These are phyloP conservation scores for Eutrema heterophyllum DNA, from an alignment of 345 rosid genomes.

Conservation along the genomic window DNA sequence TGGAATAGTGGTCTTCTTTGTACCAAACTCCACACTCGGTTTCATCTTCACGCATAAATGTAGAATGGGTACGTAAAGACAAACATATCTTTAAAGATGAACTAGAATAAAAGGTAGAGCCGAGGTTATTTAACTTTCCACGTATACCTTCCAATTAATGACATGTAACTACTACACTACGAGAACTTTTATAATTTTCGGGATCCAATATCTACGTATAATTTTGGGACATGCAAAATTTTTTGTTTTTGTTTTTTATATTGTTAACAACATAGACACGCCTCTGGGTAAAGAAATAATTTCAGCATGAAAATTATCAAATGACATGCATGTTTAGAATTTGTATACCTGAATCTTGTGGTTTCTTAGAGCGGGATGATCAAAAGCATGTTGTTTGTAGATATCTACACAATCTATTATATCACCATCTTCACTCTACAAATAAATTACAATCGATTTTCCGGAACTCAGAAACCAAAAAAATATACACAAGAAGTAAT, in stretches of 20 bases:
- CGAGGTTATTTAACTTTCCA: not conserved
- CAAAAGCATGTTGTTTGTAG: constrained; percentile 50
- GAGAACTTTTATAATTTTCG: too few species aligned
- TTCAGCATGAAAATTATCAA: not conserved
- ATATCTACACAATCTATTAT: constrained; percentile 47
- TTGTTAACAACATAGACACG: too few species aligned
- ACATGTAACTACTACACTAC: too few species aligned
- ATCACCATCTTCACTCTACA: constrained; percentile 55
- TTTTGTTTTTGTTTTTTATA: too few species aligned
- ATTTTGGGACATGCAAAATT: too few species aligned
- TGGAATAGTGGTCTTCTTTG: not conserved
- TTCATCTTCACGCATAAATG: constrained; percentile 36
- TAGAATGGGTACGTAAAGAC: not conserved
- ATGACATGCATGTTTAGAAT: not conserved
- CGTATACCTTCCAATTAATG: too few species aligned
- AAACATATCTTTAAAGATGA: not conserved
- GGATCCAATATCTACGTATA: too few species aligned
- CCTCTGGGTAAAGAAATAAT: too few species aligned
- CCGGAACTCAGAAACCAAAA: not conserved
- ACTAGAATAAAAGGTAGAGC: not conserved
- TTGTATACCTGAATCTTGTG: constrained; percentile 42
- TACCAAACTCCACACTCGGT: constrained; percentile 24
- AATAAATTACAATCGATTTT: not conserved
- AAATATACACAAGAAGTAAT: not conserved
- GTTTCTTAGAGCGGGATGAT: constrained; percentile 40